These are phyloP conservation scores for Triticum monococcum DNA, from an alignment of 176 grass and related monocot genomes.

Conservation along the genomic window DNA sequence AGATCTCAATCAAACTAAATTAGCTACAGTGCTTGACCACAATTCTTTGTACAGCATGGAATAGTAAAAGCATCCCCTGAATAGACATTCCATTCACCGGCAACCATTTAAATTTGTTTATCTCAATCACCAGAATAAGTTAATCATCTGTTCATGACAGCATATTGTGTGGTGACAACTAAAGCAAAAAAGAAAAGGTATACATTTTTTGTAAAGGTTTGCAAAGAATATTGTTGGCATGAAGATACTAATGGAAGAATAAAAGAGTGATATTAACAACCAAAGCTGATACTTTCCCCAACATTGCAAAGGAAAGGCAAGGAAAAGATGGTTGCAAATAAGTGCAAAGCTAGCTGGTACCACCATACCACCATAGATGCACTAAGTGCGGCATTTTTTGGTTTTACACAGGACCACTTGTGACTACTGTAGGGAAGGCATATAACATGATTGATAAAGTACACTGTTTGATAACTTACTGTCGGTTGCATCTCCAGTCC, in stretches of 20 bases:
- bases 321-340: slow-evolving; percentile 39
- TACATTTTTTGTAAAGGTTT: neutral
- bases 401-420: slow-evolving; percentile 31
- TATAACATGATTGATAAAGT: slow-evolving; percentile 17
- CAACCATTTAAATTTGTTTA: slow-evolving; percentile 27
- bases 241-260: slow-evolving; percentile 31
- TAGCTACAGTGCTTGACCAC: slow-evolving; percentile 5
- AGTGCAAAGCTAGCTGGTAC: slow-evolving; percentile 42
- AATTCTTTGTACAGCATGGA: slow-evolving; percentile 4
- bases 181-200: neutral
- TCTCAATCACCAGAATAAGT: neutral
- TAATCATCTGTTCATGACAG: slow-evolving; percentile 11
- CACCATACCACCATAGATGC: slow-evolving; percentile 29
- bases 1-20: slow-evolving; percentile 8
- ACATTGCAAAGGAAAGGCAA: slow-evolving; percentile 36
- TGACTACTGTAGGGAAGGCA: slow-evolving; percentile 26
- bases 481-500: slow-evolving; percentile 59
- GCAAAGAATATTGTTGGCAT: slow-evolving; percentile 3
- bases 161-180: slow-evolving; percentile 19
- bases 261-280: slow-evolving; percentile 15
- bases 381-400: slow-evolving; percentile 19
- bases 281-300: slow-evolving; percentile 29
- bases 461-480: slow-evolving; percentile 50
- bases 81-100: slow-evolving; percentile 2
- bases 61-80: slow-evolving; percentile 16